A percentile compares a stretch with the other conserved stretches of the same genome.
Conservation (phyloP, 306 rosid species). For the Gastrolobium bilobum region DNA sequence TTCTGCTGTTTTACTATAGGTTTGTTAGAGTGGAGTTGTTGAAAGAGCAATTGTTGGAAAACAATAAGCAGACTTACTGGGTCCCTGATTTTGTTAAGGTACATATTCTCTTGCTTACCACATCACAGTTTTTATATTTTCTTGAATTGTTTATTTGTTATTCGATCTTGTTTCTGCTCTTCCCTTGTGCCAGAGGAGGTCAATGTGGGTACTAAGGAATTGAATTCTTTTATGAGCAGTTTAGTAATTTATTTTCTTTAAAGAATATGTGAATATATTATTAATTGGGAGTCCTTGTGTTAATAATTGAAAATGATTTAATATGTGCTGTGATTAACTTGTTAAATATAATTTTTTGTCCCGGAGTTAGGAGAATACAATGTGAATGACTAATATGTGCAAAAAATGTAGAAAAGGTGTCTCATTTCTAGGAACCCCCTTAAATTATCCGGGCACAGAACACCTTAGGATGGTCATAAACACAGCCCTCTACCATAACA, state of each 20-base stretch:
- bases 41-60: constrained; percentile 86
- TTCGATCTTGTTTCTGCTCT: background rate
- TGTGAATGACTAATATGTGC: background rate
- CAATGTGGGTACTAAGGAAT: background rate
- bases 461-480: background rate
- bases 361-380: background rate
- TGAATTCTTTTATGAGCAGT: background rate
- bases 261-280: constrained; percentile 13
- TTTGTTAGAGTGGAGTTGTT: constrained; percentile 87
- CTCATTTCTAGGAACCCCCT: constrained; percentile 7
- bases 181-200: constrained; percentile 26
- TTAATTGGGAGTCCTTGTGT: background rate
- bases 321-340: constrained; percentile 21
- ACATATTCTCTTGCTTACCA: constrained; percentile 22
- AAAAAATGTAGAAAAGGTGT: constrained; percentile 9
- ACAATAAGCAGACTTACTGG: constrained; percentile 91
- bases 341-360: background rate
- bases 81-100: constrained; percentile 99
- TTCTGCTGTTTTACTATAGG: constrained; percentile 60
- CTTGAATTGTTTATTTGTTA: constrained; percentile 21
- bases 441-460: constrained; percentile 28
- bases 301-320: background rate
- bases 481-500: constrained; percentile 1
- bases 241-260: constrained; percentile 7
- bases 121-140: background rate